Conservation (phyloP, 139 green algal species). For the Trebouxia sp. region DNA sequence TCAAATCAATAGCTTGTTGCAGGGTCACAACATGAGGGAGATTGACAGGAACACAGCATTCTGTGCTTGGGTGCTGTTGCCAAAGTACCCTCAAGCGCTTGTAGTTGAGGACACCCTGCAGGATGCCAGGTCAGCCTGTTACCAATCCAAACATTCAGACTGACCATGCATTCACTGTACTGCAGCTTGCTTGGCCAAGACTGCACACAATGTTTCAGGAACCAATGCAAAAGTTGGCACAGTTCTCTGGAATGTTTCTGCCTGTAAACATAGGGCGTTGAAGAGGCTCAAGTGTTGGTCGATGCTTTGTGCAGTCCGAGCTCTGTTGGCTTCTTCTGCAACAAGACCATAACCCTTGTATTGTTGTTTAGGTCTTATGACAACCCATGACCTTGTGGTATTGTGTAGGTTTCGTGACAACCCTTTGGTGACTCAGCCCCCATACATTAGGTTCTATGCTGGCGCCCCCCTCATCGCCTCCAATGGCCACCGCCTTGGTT, state of each 20-base stretch:
- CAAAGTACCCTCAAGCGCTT: conserved; percentile 52
- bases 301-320: no score
- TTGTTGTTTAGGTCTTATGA: no score
- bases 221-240: no score
- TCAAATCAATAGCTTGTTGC: conserved; percentile 75
- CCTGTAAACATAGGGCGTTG: no score
- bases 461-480: conserved; percentile 55
- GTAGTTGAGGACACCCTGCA: background rate
- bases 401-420: conserved; percentile 59
- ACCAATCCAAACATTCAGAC: background rate
- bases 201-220: no score
- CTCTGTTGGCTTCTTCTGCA: no score
- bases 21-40: conserved; percentile 59
- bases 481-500: conserved; percentile 62
- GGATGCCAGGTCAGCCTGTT: background rate
- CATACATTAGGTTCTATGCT: conserved; percentile 63
- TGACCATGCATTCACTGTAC: no score
- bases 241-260: no score
- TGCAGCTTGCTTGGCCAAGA: no score
- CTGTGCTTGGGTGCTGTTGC: conserved; percentile 84
- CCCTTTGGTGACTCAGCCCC: conserved; percentile 54
- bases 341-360: no score
- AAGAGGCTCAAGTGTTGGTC: no score
- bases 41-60: conserved; percentile 76
- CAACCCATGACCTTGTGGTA: no score